A percentile compares a stretch with the other conserved stretches of the same genome.
Evolutionary conservation across 352 stramenopile species (phyloP).

Genomic region (Pythium biforme): DNA sequence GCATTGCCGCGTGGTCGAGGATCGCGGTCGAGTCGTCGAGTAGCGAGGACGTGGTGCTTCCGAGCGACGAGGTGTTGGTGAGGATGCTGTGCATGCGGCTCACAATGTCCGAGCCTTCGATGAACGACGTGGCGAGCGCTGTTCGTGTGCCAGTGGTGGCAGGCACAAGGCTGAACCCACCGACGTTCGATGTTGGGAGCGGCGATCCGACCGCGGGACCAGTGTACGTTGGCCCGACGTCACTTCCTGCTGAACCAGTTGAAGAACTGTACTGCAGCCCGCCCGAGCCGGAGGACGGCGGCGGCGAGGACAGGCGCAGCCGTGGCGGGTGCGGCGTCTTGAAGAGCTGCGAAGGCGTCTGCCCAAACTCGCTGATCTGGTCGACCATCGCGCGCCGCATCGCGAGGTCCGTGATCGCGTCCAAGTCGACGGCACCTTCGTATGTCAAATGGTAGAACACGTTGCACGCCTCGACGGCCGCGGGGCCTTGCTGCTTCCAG

Average conservation of each 20-base stretch:
- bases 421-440: conserved; percentile 96
- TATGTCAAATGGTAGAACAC: conserved; percentile 99
- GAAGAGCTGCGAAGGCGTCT: conserved; percentile 96
- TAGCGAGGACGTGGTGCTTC: background rate
- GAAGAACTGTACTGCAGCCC: background rate
- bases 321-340: conserved; percentile 69
- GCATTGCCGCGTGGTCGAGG: conserved; percentile 45
- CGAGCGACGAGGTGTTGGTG: conserved; percentile 33
- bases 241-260: background rate
- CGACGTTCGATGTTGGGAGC: background rate
- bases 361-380: conserved; percentile 98
- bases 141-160: conserved; percentile 9
- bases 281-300: background rate
- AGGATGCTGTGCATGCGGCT: conserved; percentile 72
- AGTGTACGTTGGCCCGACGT: background rate
- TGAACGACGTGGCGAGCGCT: conserved; percentile 56
- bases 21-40: conserved; percentile 33
- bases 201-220: conserved; percentile 8
- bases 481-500: conserved; percentile 92
- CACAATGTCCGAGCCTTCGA: conserved; percentile 65
- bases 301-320: background rate
- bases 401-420: conserved; percentile 61
- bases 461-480: conserved; percentile 94
- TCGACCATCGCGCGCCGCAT: conserved; percentile 87
- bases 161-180: conserved; percentile 15